Evolutionary conservation across 441 rosid genomes (phyloP).

Genomic region (Pelargonium myrrhifolium): DNA sequence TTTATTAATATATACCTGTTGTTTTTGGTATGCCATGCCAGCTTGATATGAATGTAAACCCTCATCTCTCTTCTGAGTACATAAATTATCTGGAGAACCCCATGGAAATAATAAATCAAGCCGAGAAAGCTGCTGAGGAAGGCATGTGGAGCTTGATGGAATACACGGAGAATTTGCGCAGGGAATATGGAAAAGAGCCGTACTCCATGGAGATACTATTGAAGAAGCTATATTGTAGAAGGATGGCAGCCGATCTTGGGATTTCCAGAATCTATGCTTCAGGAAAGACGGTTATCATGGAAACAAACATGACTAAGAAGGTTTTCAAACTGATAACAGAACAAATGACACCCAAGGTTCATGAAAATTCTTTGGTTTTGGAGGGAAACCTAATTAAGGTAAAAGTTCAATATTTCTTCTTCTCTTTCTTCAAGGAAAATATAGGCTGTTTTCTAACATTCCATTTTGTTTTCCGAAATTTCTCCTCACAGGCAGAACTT

Average conservation of each 20-base stretch:
- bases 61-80: slow-evolving; percentile 82
- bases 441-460: neutral
- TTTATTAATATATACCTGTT: slow-evolving; percentile 11
- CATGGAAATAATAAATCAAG: slow-evolving; percentile 70
- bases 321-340: slow-evolving; percentile 80
- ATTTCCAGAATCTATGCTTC: slow-evolving; percentile 61
- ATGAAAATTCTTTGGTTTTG: slow-evolving; percentile 54
- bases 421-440: slow-evolving; percentile 2
- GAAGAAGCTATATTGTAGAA: slow-evolving; percentile 82
- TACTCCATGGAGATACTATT: slow-evolving; percentile 76
- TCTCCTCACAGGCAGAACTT: slow-evolving; percentile 68
- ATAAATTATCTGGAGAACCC: slow-evolving; percentile 88
- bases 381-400: slow-evolving; percentile 79
- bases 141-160: slow-evolving; percentile 84
- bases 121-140: slow-evolving; percentile 84
- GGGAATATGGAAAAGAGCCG: slow-evolving; percentile 89
- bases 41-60: slow-evolving; percentile 76
- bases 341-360: slow-evolving; percentile 60
- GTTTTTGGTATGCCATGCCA: slow-evolving; percentile 26
- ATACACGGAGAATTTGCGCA: slow-evolving; percentile 76
- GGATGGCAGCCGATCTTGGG: slow-evolving; percentile 99
- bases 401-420: slow-evolving; percentile 16
- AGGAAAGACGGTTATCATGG: slow-evolving; percentile 86
- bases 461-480: slow-evolving; percentile 1
- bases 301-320: slow-evolving; percentile 68